A percentile compares a stretch with the other conserved stretches of the same genome.
phyloP scores from a whole-genome alignment of 352 stramenopile genomes.

The Globisporangium canariense region DNA sequence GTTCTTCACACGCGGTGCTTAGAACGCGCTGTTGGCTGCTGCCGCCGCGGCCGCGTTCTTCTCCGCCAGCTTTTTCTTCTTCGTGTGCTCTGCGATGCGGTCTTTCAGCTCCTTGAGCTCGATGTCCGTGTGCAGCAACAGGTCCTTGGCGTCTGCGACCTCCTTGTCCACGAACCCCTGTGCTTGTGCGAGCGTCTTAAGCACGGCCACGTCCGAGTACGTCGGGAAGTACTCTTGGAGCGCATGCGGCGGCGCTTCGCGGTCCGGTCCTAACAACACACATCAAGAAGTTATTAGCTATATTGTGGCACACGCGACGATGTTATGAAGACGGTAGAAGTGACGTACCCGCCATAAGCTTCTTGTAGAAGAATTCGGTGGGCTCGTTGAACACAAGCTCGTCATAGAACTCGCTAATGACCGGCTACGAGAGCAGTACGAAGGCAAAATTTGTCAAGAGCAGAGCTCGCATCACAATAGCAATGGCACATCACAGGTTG shows the following conservation, averaged over 20 bases:
- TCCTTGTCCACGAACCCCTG: slow-evolving; percentile 80
- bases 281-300: too few relatives aligned
- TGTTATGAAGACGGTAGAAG: neutral
- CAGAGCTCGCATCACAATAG: slow-evolving; percentile 1
- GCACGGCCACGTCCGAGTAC: slow-evolving; percentile 88
- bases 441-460: neutral
- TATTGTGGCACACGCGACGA: too few relatives aligned
- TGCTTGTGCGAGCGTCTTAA: slow-evolving; percentile 81
- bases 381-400: slow-evolving; percentile 98
- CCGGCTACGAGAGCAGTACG: slow-evolving; percentile 52
- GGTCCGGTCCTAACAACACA: slow-evolving; percentile 34
- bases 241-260: slow-evolving; percentile 53
- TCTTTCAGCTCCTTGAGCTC: slow-evolving; percentile 77
- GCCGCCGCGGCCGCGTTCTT: slow-evolving; percentile 34
- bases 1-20: neutral
- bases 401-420: slow-evolving; percentile 96
- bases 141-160: slow-evolving; percentile 66
- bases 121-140: slow-evolving; percentile 59
- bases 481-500: neutral
- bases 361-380: slow-evolving; percentile 94
- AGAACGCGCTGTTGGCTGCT: neutral
- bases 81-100: slow-evolving; percentile 69
- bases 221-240: slow-evolving; percentile 83
- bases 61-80: slow-evolving; percentile 69
- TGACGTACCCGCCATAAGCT: slow-evolving; percentile 65